phyloP scores from a whole-genome alignment of 345 rosid species.

The Excoecaria agallocha region DNA sequence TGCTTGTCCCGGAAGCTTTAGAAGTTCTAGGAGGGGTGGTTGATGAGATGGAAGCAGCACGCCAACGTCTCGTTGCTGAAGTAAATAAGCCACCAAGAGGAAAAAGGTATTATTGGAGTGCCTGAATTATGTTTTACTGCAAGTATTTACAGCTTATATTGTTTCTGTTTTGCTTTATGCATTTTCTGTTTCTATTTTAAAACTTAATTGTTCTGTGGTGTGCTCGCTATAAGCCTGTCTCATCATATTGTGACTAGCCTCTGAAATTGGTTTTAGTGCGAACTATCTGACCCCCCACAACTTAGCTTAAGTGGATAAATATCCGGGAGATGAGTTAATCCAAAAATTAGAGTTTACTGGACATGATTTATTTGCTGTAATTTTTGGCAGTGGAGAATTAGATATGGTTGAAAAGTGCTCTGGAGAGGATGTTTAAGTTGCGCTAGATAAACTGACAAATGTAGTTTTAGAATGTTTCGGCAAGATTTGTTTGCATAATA shows the following conservation, averaged over 20 bases:
- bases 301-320: conserved; percentile 2
- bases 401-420: neutral
- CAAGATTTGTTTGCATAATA: neutral
- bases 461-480: neutral
- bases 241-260: neutral
- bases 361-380: conserved; percentile 3
- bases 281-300: conserved; percentile 1
- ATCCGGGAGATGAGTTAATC: neutral
- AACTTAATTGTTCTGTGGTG: neutral
- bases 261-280: neutral
- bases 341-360: neutral
- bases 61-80: conserved; percentile 65
- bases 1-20: conserved; percentile 84
- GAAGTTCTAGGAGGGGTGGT: conserved; percentile 84
- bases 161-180: neutral
- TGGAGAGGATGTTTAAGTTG: neutral
- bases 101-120: conserved; percentile 59
- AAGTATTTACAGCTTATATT: conserved; percentile 5
- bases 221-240: neutral
- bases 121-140: conserved; percentile 5
- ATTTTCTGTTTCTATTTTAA: neutral
- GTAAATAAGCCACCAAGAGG: conserved; percentile 95
- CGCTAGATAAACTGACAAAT: neutral
- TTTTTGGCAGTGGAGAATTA: neutral
- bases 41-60: conserved; percentile 73